Percentiles rank a stretch among this genome's conserved stretches.
phyloP scores from a whole-genome alignment of 2,329 filamentous ascomycete genomes.

The Phaeosphaeria sp. region DNA sequence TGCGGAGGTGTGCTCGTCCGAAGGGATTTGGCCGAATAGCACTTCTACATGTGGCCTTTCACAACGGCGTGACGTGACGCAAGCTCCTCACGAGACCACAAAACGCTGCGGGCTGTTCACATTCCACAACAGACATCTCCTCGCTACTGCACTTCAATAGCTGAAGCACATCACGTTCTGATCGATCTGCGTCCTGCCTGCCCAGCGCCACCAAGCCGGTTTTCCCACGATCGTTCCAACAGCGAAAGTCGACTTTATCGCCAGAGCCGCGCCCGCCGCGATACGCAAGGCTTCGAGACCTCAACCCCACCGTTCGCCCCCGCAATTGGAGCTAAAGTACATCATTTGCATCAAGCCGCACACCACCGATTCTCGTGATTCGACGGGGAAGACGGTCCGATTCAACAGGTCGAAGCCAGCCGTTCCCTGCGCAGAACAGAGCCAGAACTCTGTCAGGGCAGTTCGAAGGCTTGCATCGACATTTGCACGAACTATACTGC shows the following conservation, averaged over 20 bases:
- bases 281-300: conserved; percentile 16
- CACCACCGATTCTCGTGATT: conserved; percentile 21
- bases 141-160: background rate
- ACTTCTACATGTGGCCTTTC: background rate
- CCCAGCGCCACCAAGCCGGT: background rate
- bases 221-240: background rate
- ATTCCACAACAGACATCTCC: background rate
- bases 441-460: conserved; percentile 6
- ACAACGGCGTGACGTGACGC: conserved; percentile 10
- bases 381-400: conserved; percentile 27
- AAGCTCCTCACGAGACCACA: conserved; percentile 9
- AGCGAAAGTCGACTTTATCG: conserved; percentile 1
- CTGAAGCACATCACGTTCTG: background rate
- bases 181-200: background rate
- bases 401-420: conserved; percentile 22
- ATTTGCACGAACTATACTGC: conserved; percentile 26
- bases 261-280: conserved; percentile 26
- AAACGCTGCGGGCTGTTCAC: background rate
- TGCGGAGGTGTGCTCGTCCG: background rate
- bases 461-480: conserved; percentile 29
- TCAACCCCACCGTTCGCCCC: conserved; percentile 23
- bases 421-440: conserved; percentile 18
- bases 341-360: conserved; percentile 31
- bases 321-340: conserved; percentile 22
- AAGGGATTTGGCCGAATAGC: conserved; percentile 3